Percentiles rank a stretch among this genome's conserved stretches.
phyloP scores from a whole-genome alignment of 169 alveolate species.

The Plasmodium billcollinsi region DNA sequence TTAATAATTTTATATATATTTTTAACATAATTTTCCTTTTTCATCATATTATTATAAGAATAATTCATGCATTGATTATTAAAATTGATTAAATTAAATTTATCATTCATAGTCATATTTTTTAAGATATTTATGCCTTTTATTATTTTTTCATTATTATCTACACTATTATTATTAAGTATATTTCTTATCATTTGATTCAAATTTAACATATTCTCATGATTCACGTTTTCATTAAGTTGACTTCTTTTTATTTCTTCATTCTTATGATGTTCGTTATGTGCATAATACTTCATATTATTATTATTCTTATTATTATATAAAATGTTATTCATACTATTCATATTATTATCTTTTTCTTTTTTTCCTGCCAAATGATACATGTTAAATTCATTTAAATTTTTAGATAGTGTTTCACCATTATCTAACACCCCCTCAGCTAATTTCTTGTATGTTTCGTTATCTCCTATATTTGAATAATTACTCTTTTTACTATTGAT shows the following conservation, averaged over 20 bases:
- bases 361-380: neutral
- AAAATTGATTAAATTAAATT: constrained; percentile 12
- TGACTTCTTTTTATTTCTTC: constrained; percentile 16
- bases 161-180: constrained; percentile 37
- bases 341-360: neutral
- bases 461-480: neutral
- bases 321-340: too few relatives aligned
- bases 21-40: constrained; percentile 9
- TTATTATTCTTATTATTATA: neutral
- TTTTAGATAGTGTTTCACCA: neutral
- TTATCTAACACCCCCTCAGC: neutral
- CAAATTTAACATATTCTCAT: constrained; percentile 19
- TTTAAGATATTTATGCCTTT: constrained; percentile 52
- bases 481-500: neutral
- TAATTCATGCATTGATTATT: neutral
- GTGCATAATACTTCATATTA: neutral
- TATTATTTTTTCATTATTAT: constrained; percentile 38
- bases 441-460: neutral
- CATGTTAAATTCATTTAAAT: neutral
- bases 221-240: constrained; percentile 17
- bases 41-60: neutral
- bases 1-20: constrained; percentile 13
- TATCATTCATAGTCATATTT: constrained; percentile 37
- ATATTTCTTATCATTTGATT: constrained; percentile 58
- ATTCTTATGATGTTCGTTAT: constrained; percentile 30